Evolutionary conservation across 2,329 filamentous ascomycete species (phyloP).

Genomic region (Botryotinia convoluta): DNA sequence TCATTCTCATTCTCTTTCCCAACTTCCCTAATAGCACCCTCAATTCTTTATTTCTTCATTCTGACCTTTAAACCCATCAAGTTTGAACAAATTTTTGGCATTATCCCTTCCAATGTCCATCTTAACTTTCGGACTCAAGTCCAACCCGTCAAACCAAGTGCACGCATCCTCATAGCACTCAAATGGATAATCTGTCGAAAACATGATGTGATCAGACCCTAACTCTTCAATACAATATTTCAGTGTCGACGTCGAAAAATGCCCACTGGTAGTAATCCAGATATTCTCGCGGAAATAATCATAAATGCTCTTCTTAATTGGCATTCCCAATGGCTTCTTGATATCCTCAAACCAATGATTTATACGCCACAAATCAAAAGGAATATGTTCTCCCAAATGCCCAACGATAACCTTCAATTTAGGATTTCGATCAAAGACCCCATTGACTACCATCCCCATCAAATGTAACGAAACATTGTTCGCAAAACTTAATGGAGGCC

Average conservation of each 20-base stretch:
- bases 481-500: conserved; percentile 57
- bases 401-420: conserved; percentile 48
- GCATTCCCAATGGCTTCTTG: conserved; percentile 42
- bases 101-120: conserved; percentile 47
- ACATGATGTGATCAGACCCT: conserved; percentile 50
- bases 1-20: too few species aligned
- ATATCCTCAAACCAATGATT: conserved; percentile 56
- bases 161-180: conserved; percentile 46
- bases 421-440: conserved; percentile 50
- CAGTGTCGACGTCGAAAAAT: conserved; percentile 54
- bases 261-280: conserved; percentile 56
- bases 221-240: conserved; percentile 50
- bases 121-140: conserved; percentile 41
- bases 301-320: conserved; percentile 46
- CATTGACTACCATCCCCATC: conserved; percentile 50
- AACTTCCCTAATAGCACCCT: too few species aligned
- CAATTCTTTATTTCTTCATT: neutral
- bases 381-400: conserved; percentile 50
- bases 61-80: conserved; percentile 6
- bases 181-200: conserved; percentile 53
- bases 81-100: conserved; percentile 45
- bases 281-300: conserved; percentile 56
- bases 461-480: conserved; percentile 58
- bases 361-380: conserved; percentile 50
- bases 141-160: conserved; percentile 43